phyloP scores from a whole-genome alignment of 2,329 filamentous ascomycete species.

The Botrytis deweyae region DNA sequence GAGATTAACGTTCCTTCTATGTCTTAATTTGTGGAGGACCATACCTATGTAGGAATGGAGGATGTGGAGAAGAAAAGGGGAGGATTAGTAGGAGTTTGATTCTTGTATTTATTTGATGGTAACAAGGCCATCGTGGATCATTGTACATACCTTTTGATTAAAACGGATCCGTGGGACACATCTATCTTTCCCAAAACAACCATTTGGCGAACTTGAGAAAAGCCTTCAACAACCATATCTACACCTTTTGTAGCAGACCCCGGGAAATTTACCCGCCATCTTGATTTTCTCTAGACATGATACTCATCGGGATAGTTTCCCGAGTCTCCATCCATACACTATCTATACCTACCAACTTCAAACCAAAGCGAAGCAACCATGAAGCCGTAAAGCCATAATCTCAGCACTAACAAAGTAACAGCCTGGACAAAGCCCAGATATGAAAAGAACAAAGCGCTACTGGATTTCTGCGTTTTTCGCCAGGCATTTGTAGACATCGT shows the following conservation, averaged over 20 bases:
- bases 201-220: neutral
- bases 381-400: neutral
- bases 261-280: neutral
- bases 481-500: conserved; percentile 40
- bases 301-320: neutral
- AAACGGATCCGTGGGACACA: neutral
- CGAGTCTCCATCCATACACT: neutral
- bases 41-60: neutral
- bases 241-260: neutral
- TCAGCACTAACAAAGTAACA: conserved; percentile 36
- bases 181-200: neutral
- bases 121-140: neutral
- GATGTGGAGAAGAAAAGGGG: neutral
- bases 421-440: conserved; percentile 42
- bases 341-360: neutral
- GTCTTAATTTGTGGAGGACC: conserved; percentile 15
- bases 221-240: neutral
- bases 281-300: neutral
- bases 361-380: neutral
- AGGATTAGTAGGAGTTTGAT: neutral
- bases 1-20: conserved; percentile 42
- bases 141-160: neutral
- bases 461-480: conserved; percentile 22
- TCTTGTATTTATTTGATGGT: neutral
- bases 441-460: conserved; percentile 40